Evolutionary conservation across 495 filamentous ascomycete species (phyloP), one percentile per base, ranked within the genome.

Genomic region (Hypoxylon trugodes): DNA sequence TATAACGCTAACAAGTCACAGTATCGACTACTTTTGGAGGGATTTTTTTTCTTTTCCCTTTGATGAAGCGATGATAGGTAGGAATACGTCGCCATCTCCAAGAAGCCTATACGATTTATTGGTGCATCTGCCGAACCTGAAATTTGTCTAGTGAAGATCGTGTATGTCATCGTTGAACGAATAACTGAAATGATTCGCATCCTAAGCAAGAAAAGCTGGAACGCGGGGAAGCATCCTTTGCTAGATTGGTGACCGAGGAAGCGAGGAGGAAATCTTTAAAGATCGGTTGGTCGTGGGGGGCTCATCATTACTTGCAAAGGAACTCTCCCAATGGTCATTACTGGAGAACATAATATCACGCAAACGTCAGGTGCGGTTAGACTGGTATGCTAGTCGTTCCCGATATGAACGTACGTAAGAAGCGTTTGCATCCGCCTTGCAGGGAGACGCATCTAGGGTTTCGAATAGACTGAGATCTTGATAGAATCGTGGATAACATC

Each of bases 221-320:
- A 55, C 59, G 59, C 59, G 59, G 57, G 63, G 63, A 52, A 56
- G 51, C 50, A 19, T 41, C 49, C 57, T 61, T 52, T 57, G 26
- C 41, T 59, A 26, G 22, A 38, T 21, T 12, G 10, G 24, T 36
- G 48, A 57, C 43, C 50, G 38, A 57, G 38, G 50, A 24, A 2
- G 15, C 30, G 36, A 60, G 49, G 30, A 42, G 42, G 43, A 32
- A 57, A 61, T 55, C 32, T 50, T 25, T 40, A 52, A 15, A 43
- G 59, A 56, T 63, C 45, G 22, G 42, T 28, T 50, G 40, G 56
- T 38, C n/a, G n/a, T n/a, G n/a, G 63, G 63, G 56, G 56, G 28
- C 28, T 24, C 12, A 55, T 60, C 54, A 41, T 37, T 41, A 22
- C 42, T 59, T 36, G 26, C 36, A 53, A 53, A 15, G 26, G 28